Evolutionary conservation across 495 filamentous ascomycete species (phyloP).

Genomic region (Neurospora intermedia): DNA sequence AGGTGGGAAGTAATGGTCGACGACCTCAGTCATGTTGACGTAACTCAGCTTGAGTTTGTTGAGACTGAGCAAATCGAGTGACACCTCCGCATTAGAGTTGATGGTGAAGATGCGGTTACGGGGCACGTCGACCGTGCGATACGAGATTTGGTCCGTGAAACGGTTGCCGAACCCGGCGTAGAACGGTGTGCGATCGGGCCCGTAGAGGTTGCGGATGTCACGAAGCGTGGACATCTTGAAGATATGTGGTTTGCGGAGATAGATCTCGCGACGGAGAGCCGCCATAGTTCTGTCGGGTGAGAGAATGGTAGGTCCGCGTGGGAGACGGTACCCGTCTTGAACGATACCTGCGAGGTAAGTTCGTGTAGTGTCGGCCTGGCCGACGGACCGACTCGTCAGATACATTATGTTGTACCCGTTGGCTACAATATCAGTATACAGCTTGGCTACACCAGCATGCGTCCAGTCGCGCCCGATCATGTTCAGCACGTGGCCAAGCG

Average conservation of each 20-base stretch:
- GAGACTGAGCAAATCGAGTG: conserved; percentile 77
- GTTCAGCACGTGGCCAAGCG: conserved; percentile 91
- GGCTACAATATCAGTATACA: conserved; percentile 88
- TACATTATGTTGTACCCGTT: conserved; percentile 99
- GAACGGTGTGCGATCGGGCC: conserved; percentile 70
- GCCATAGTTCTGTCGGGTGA: conserved; percentile 93
- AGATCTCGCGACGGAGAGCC: conserved; percentile 87
- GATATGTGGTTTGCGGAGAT: conserved; percentile 90
- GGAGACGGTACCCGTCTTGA: conserved; percentile 78
- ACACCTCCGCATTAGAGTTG: conserved; percentile 95
- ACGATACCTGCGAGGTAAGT: conserved; percentile 82
- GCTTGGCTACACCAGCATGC: conserved; percentile 88
- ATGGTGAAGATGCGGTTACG: conserved; percentile 95
- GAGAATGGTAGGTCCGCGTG: conserved; percentile 86
- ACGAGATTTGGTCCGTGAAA: conserved; percentile 91
- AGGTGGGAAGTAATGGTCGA: conserved; percentile 95
- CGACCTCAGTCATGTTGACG: conserved; percentile 87
- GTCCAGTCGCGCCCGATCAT: conserved; percentile 99
- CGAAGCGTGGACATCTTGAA: conserved; percentile 99
- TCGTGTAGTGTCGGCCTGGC: conserved; percentile 84
- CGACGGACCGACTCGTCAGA: conserved; percentile 85
- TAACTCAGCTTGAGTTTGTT: conserved; percentile 97
- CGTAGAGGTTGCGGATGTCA: conserved; percentile 84
- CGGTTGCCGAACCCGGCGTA: conserved; percentile 97
- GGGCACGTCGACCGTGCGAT: conserved; percentile 90